These are phyloP conservation scores for Penicillium sclerotigenum DNA, from an alignment of 2,329 filamentous ascomycete species.

Conservation along the genomic window DNA sequence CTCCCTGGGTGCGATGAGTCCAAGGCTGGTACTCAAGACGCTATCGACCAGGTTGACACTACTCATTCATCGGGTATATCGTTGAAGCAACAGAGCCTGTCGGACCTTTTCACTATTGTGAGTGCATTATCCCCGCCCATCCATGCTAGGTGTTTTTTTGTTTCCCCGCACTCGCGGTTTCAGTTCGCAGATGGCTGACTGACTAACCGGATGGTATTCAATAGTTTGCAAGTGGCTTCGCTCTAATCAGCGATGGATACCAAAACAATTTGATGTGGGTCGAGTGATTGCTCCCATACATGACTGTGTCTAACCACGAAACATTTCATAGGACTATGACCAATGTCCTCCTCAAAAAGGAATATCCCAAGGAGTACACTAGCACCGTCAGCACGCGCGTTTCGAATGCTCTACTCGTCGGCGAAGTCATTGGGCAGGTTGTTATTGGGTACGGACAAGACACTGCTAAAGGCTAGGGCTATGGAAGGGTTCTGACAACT, in stretches of 20 bases:
- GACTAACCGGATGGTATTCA: neutral
- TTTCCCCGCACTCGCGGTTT: neutral
- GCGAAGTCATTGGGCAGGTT: conserved; percentile 29
- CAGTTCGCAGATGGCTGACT: too few relatives aligned
- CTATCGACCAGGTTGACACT: neutral
- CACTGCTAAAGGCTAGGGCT: neutral
- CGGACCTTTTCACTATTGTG: conserved; percentile 30
- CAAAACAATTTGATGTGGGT: conserved; percentile 31
- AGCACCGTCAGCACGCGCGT: conserved; percentile 28
- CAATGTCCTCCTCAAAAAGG: conserved; percentile 29
- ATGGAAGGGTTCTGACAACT: neutral
- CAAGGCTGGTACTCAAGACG: neutral
- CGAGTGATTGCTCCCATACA: neutral
- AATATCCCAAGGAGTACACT: conserved; percentile 27
- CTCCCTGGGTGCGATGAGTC: neutral
- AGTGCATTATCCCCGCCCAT: neutral
- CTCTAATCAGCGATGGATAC: conserved; percentile 32
- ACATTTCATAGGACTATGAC: conserved; percentile 25
- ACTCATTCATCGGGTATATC: conserved; percentile 13
- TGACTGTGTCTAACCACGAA: neutral
- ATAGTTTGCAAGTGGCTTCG: conserved; percentile 30
- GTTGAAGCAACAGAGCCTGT: conserved; percentile 24
- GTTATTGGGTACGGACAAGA: conserved; percentile 23
- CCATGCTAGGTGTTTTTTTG: neutral
- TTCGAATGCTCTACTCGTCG: conserved; percentile 29